Percentiles rank a stretch among this genome's conserved stretches.
Conservation (phyloP, 2,329 filamentous ascomycete species). For the Fusarium nygamai region DNA sequence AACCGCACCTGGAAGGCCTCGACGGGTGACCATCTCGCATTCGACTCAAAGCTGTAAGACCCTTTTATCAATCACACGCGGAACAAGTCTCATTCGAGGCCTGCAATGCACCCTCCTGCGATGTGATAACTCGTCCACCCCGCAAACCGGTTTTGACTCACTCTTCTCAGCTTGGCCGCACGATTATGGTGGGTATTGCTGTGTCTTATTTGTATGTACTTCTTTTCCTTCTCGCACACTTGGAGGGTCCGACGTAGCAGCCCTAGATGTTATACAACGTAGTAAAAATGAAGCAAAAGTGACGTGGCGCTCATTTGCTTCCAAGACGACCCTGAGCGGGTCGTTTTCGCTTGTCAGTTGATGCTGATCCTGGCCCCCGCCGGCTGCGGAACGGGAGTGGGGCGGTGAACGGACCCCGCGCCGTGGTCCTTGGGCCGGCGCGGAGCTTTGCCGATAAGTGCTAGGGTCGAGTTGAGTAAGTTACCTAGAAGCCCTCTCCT, state of each 20-base stretch:
- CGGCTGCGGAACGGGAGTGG: constrained; percentile 31
- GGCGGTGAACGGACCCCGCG: constrained; percentile 20
- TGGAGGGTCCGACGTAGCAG: background rate
- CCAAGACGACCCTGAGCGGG: constrained; percentile 11
- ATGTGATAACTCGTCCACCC: constrained; percentile 22
- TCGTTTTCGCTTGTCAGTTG: constrained; percentile 6
- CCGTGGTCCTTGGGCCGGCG: background rate
- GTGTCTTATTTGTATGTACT: background rate
- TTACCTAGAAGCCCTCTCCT: background rate
- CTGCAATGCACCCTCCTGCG: constrained; percentile 28
- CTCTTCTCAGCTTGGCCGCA: constrained; percentile 13
- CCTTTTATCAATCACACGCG: constrained; percentile 3
- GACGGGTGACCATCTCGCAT: constrained; percentile 7
- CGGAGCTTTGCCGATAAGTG: background rate
- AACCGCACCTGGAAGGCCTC: constrained; percentile 3
- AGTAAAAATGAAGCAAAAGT: constrained; percentile 12
- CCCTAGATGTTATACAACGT: background rate
- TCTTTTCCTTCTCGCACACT: background rate
- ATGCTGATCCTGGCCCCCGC: background rate
- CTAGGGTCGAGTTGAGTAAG: background rate
- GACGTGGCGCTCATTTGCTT: constrained; percentile 26
- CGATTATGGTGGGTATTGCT: constrained; percentile 16
- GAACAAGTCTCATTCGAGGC: constrained; percentile 26
- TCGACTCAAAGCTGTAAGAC: background rate
- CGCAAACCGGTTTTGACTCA: constrained; percentile 36